phyloP scores from a whole-genome alignment of 163 green algal genomes.

The Chlorella variabilis region DNA sequence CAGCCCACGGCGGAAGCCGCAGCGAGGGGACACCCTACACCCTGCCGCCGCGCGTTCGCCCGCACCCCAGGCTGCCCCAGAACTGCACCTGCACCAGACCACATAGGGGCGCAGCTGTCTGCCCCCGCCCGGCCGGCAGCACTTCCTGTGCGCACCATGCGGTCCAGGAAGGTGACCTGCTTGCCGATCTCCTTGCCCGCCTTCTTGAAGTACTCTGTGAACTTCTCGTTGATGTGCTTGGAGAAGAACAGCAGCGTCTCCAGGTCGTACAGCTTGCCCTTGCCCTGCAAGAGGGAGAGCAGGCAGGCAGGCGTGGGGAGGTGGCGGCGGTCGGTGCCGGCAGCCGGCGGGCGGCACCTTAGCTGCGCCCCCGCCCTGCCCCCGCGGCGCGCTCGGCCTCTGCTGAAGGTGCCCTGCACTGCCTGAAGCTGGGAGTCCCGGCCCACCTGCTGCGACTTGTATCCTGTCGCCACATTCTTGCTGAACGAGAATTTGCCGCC shows the following conservation, averaged over 20 bases:
- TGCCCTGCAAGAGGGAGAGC: slow-evolving; percentile 31
- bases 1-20: no score
- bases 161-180: slow-evolving; percentile 57
- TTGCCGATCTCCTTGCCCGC: slow-evolving; percentile 51
- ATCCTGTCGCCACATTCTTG: slow-evolving; percentile 50
- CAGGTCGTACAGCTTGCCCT: slow-evolving; percentile 63
- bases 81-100: no score
- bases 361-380: not conserved
- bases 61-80: no score
- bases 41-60: no score
- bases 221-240: slow-evolving; percentile 45
- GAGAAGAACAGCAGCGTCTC: slow-evolving; percentile 65
- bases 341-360: not conserved
- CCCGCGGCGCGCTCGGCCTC: no score
- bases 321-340: not conserved
- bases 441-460: slow-evolving; percentile 55
- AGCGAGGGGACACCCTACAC: no score
- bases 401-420: no score
- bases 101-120: no score
- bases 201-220: slow-evolving; percentile 61
- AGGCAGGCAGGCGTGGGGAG: not conserved
- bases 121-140: no score
- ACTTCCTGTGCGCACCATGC: slow-evolving; percentile 65
- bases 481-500: slow-evolving; percentile 35
- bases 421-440: not conserved